Conservation (phyloP, 108 stramenopile species). For the Fragilariopsis cylindrus region DNA sequence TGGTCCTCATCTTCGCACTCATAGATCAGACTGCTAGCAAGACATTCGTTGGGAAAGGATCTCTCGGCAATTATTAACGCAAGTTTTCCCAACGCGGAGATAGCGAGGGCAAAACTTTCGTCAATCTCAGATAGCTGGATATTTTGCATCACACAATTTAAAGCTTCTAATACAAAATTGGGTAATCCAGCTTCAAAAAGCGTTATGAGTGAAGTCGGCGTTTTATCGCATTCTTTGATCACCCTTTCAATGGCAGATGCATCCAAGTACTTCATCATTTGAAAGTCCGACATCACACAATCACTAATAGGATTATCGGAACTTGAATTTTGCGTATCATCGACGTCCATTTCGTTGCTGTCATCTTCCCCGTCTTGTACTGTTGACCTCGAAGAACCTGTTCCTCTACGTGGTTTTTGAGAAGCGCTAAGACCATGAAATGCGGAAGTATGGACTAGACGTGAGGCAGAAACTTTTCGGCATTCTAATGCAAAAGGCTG, state of each 20-base stretch:
- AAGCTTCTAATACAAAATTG: conserved; percentile 20
- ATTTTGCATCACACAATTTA: conserved; percentile 22
- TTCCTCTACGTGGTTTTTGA: conserved; percentile 1
- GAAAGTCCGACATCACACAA: conserved; percentile 10
- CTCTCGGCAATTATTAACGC: conserved; percentile 22
- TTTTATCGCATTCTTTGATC: conserved; percentile 43
- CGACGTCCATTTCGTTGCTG: background rate
- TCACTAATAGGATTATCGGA: background rate
- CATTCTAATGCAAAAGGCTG: background rate
- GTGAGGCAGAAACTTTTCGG: conserved; percentile 14
- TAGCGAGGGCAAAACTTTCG: conserved; percentile 24
- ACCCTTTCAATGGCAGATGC: conserved; percentile 34
- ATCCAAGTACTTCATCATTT: conserved; percentile 27
- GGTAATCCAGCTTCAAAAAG: conserved; percentile 40
- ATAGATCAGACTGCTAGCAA: background rate
- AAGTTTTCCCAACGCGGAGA: conserved; percentile 36
- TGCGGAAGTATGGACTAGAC: conserved; percentile 14
- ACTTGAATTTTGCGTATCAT: background rate
- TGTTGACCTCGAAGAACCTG: background rate
- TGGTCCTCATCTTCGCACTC: background rate
- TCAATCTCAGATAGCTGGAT: conserved; percentile 13
- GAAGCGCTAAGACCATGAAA: conserved; percentile 5
- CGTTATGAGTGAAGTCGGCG: conserved; percentile 19
- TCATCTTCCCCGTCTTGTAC: conserved; percentile 3
- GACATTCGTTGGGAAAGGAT: conserved; percentile 22